Evolutionary conservation across 352 stramenopile species (phyloP), one percentile per base, ranked within the genome.

Genomic region (Elongisporangium anandrum): DNA sequence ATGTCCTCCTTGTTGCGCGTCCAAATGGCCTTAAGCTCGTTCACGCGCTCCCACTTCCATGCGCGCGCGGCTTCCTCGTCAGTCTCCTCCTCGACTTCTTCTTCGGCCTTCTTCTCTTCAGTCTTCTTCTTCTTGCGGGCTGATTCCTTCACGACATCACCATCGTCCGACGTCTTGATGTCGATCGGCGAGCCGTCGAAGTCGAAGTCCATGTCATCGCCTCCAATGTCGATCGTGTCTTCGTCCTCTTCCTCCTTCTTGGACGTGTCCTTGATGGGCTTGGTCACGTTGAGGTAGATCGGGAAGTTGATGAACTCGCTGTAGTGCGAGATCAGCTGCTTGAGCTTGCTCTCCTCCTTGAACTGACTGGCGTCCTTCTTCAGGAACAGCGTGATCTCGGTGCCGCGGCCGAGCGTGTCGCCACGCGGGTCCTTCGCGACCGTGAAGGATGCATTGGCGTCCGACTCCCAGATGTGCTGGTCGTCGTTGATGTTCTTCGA

Each of bases 231-330:
- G 7, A 75, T 73, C n/a, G 81, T 64, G 23, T 91, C 86, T 2
- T 80, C 73, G 5, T 76, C 73, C 4, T 81, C 75, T 8, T 93
- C 85, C 57, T 97, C 89, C 15, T 99, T 94, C 59, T 98, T 90
- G 54, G 94, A 91, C 16, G 76, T 92, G 65, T 97, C 87, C 10
- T 86, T 98, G 57, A 86, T 90, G 13, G 34, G 34, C 34, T 45
- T 45, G 50, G 82, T 97, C 65, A 97, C 86, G 66, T 98, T 87
- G n/a, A 99, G 73, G 70, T 98, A 99, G 70, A 99, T 99, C 3
- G 98, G 98, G 79, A 99, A 99, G 26, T 86, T 98, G 61, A 99
- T 99, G 81, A 99, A 99, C 83, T 99, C 98, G 22, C 94, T 99
- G 83, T 99, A 99, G 68, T 97, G 95, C 52, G 94, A 81, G 41